These are phyloP conservation scores for Chlamydomonas reinhardtii DNA, from an alignment of 163 green algal species.

Conservation along the genomic window DNA sequence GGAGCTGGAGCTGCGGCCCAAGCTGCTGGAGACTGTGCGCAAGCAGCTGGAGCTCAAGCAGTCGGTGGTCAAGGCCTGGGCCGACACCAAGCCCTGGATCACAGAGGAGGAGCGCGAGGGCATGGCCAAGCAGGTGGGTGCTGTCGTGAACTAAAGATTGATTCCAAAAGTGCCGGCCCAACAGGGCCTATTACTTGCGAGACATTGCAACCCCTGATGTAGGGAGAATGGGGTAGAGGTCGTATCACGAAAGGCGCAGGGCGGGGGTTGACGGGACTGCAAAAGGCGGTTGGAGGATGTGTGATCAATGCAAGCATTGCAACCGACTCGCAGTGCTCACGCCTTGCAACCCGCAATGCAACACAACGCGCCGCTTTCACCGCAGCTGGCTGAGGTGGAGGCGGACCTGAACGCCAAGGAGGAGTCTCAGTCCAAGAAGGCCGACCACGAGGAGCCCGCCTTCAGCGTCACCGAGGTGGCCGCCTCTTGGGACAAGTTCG, in stretches of 20 bases:
- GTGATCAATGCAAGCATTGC: too few species aligned
- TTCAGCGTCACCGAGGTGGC: constrained; percentile 62
- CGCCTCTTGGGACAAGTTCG: constrained; percentile 11
- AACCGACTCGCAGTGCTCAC: too few species aligned
- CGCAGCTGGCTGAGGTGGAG: constrained; percentile 77
- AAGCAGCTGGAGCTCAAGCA: constrained; percentile 47
- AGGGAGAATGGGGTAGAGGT: too few species aligned
- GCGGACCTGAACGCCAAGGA: constrained; percentile 80
- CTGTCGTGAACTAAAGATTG: too few species aligned
- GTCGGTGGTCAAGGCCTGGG: constrained; percentile 66
- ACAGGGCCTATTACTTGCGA: too few species aligned
- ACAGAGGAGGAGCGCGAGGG: constrained; percentile 74
- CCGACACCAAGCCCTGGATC: constrained; percentile 90
- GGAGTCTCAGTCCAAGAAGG: constrained; percentile 75
- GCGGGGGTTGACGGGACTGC: too few species aligned
- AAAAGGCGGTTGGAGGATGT: too few species aligned
- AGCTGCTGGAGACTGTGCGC: constrained; percentile 60
- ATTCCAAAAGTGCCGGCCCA: too few species aligned
- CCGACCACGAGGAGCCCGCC: constrained; percentile 80
- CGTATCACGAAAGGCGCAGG: too few species aligned
- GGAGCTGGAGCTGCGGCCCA: constrained; percentile 70
- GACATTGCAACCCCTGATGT: too few species aligned
- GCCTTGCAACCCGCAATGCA: too few species aligned
- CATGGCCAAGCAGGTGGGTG: constrained; percentile 72
- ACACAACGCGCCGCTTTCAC: too few species aligned